Percentiles rank a stretch among this genome's conserved stretches.
Conservation (phyloP, 2,329 filamentous ascomycete species). For the Myriosclerotinia duriaeana region DNA sequence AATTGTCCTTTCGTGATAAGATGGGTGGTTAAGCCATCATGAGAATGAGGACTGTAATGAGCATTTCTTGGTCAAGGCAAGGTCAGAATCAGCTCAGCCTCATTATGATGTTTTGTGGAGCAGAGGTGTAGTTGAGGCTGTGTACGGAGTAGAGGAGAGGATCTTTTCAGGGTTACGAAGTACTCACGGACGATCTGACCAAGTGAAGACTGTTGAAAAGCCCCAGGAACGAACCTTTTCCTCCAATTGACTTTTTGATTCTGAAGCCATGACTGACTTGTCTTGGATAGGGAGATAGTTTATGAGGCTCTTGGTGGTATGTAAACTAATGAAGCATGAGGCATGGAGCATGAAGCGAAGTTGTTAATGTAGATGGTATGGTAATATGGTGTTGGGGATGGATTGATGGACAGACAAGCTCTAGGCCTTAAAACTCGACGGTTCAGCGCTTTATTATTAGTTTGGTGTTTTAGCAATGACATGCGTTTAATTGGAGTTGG, state of each 20-base stretch:
- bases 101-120: constrained; percentile 4
- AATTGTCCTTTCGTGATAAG: constrained; percentile 64
- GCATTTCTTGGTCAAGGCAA: constrained; percentile 51
- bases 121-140: neutral
- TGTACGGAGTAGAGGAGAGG: constrained; percentile 1
- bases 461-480: no score
- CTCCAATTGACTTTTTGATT: constrained; percentile 42
- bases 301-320: neutral
- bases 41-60: constrained; percentile 67
- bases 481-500: neutral
- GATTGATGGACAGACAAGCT: no score
- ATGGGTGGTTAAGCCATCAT: constrained; percentile 65
- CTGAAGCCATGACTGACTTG: no score
- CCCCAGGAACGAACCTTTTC: constrained; percentile 71
- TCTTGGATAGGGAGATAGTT: neutral
- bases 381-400: no score
- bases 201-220: constrained; percentile 68
- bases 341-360: no score
- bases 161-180: neutral
- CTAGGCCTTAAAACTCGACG: no score
- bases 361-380: no score
- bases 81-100: constrained; percentile 19
- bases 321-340: no score
- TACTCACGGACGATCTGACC: constrained; percentile 67
- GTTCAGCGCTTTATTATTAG: no score